Evolutionary conservation across 495 filamentous ascomycete species (phyloP).

Genomic region (Aspergillus haitiensis): DNA sequence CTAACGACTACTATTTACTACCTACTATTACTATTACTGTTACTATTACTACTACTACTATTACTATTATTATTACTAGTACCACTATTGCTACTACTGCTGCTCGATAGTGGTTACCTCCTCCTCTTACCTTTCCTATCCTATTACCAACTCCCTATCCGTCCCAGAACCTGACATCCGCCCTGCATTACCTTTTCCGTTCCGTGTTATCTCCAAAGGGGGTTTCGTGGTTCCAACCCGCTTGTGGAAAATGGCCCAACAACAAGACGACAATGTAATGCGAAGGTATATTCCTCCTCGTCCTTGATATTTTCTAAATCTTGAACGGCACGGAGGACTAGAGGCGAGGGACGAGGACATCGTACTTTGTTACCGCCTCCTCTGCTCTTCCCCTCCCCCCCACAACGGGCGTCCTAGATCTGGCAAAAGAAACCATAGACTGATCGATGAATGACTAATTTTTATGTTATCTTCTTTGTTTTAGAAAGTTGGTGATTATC

Average conservation of each 20-base stretch:
- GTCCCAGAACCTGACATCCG: neutral
- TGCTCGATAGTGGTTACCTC: too few species aligned
- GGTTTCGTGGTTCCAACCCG: conserved; percentile 9
- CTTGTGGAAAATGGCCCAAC: conserved; percentile 56
- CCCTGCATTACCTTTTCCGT: conserved; percentile 11
- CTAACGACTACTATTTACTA: too few species aligned
- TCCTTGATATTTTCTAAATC: neutral
- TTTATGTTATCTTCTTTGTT: neutral
- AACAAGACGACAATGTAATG: conserved; percentile 66
- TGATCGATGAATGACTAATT: neutral
- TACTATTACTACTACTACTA: too few species aligned
- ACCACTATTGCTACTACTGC: too few species aligned
- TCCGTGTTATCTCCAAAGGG: conserved; percentile 17
- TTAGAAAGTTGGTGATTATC: conserved; percentile 98
- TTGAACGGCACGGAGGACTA: neutral
- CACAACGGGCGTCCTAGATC: neutral
- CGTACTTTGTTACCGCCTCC: neutral
- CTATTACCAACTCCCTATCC: neutral
- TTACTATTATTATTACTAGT: too few species aligned
- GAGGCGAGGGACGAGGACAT: neutral
- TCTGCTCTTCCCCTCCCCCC: neutral
- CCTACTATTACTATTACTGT: too few species aligned
- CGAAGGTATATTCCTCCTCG: conserved; percentile 56
- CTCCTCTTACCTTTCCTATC: too few species aligned
- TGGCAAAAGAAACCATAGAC: neutral